Base-by-base conservation (phyloP, 2,329 filamentous ascomycete genomes). In the Geoglossum cookeanum region DNA sequence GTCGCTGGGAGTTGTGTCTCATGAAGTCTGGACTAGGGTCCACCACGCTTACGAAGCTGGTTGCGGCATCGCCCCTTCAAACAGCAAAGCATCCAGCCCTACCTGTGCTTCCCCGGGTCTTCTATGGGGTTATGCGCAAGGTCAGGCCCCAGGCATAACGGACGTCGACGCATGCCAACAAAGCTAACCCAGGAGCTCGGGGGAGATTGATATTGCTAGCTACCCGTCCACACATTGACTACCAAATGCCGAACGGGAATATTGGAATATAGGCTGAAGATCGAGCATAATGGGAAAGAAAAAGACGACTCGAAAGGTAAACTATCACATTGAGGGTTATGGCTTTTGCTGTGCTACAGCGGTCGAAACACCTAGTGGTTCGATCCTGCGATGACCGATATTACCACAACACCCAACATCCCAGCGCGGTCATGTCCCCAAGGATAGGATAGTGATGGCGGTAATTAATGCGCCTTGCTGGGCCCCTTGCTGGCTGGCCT, bases 131-230 rank as follows among this genome's bases (percentile, higher is more conserved):
- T 22, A 22, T 1, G 22, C 22, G 22, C 22, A 22, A 22, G 22
- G 22, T 22, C 22, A 22, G 22, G 22, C 1, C 22, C 22, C 22
- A 22, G 22, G 22, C 22, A 22, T 22, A 22, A 22, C 22, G 22
- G 22, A 22, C 22, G 22, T 22, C 22, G 22, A 22, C 22, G 66
- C 70, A 58, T 72, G 58, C 9, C 17, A 45, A 33, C 33, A n/a
- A 35, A 8, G 11, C 37, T 42, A 51, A 45, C 7, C 49, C 22
- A 53, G 33, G 13, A 42, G 37, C n/a, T 55, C 32, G 11, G 3
- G 30, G n/a, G 39, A 13, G 15, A 6, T 15, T 55, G 32, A 27
- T 32, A 42, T 55, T 55, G n/a, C 53, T 55, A 55, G 35, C 5
- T 35, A 27, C 22, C 27, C 15, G 39, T 39, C 9, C 13, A 17